Evolutionary conservation across 148 eudicot species (phyloP).

Genomic region (Salicornia ramosissima): DNA sequence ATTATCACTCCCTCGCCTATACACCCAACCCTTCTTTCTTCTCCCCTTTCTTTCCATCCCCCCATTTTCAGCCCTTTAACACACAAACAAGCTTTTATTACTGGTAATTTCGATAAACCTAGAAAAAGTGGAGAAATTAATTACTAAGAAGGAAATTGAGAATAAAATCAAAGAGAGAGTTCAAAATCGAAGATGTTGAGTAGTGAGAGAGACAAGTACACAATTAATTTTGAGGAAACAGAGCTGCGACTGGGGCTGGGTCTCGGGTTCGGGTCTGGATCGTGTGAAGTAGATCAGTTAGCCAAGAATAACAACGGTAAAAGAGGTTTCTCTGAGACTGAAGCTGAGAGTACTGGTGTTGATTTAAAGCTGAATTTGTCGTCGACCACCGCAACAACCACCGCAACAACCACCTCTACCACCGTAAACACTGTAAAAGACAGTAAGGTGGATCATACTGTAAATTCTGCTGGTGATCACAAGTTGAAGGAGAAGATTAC

Average conservation of each 20-base stretch:
- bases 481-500: slow-evolving; percentile 27
- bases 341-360: slow-evolving; percentile 14
- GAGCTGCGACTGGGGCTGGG: slow-evolving; percentile 43
- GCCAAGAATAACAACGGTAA: slow-evolving; percentile 28
- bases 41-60: background rate
- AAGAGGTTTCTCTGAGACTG: slow-evolving; percentile 42
- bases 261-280: slow-evolving; percentile 22
- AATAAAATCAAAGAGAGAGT: too few relatives aligned
- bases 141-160: too few relatives aligned
- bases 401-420: background rate
- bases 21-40: slow-evolving; percentile 20
- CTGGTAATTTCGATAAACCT: too few relatives aligned
- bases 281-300: slow-evolving; percentile 8
- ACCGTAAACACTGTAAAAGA: background rate
- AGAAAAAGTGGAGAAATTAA: too few relatives aligned
- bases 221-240: slow-evolving; percentile 44
- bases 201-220: slow-evolving; percentile 19
- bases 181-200: slow-evolving; percentile 19
- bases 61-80: background rate
- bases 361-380: slow-evolving; percentile 48
- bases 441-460: slow-evolving; percentile 15
- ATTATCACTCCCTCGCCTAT: slow-evolving; percentile 18
- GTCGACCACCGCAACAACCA: background rate
- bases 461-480: slow-evolving; percentile 6
- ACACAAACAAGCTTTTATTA: background rate